Base-by-base conservation (phyloP, 108 stramenopile genomes). In the Nitzschia sp. region DNA sequence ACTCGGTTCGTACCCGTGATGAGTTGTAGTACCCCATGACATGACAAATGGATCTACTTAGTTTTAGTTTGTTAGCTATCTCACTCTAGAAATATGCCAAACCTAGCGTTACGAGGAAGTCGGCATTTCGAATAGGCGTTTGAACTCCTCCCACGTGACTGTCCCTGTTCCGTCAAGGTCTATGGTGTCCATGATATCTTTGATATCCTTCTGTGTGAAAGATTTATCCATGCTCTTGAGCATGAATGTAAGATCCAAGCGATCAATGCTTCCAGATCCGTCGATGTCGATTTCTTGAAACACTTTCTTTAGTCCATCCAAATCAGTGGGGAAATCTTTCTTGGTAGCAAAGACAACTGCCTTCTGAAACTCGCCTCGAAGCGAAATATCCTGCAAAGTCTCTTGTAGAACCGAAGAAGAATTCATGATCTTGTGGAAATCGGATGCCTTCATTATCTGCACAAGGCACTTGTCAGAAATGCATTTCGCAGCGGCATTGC, bases 351-450 rank as follows among this genome's bases (percentile, higher is more conserved):
- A 61, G 0, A 86, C 88, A 0, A 94, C 34, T 9, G 93, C 93
- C 71, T 91, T 94, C 66, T 90, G 82, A 25, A 94, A 90, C 44
- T 94, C 88, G 8, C 90, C 78, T 26, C 89, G 79, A 51, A 80
- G 74, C 53, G 72, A 78, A 62, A 91, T 77, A 34, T 91, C 90
- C 14, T 67, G 59, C n/a, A 94, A 63, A 1, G 80, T 73, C 40
- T 87, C 86, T 42, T 85, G 81, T 38, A 89, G 57, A 20, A 51
- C 57, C 8, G 85, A 77, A 3, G 56, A 68, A n/a, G 70, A 69
- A 14, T 78, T 78, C 67, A 82, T 73, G 14, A 89, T 48, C 5
- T 56, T 67, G 15, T 78, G 53, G 61, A 90, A 90, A 51, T 85
- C 84, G 12, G 51, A 41, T 21, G 75, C 72, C 17, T 71, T 41